Evolutionary conservation across 176 grass and related monocot species (phyloP).

Genomic region (Tuctoria greenei): DNA sequence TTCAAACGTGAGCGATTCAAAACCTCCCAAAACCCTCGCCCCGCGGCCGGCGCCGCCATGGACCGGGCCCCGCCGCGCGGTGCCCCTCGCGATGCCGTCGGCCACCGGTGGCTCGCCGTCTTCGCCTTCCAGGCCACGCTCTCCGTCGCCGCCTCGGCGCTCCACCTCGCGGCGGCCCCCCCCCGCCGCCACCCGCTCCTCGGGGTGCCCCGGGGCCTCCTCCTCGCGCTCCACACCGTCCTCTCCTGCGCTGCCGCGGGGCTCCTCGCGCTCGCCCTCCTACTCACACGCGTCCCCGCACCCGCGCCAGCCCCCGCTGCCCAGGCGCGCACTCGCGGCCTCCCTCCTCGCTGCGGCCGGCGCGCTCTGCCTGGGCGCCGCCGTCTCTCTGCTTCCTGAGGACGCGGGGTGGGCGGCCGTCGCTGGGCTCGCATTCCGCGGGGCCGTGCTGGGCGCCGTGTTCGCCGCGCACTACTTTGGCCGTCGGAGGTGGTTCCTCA

Average conservation of each 20-base stretch:
- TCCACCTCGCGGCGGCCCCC: slow-evolving; percentile 42
- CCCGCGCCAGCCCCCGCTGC: slow-evolving; percentile 42
- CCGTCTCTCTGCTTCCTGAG: slow-evolving; percentile 30
- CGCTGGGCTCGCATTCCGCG: slow-evolving; percentile 43
- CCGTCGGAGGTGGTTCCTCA: slow-evolving; percentile 54
- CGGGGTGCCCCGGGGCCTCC: slow-evolving; percentile 33
- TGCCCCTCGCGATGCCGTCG: slow-evolving; percentile 48
- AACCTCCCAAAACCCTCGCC: slow-evolving; percentile 48
- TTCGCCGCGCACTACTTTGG: slow-evolving; percentile 47
- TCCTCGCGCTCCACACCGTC: slow-evolving; percentile 50
- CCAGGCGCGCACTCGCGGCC: slow-evolving; percentile 32
- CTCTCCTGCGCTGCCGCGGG: slow-evolving; percentile 48
- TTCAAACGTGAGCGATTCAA: slow-evolving; percentile 40
- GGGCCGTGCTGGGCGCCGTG: slow-evolving; percentile 44
- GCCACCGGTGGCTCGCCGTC: slow-evolving; percentile 55
- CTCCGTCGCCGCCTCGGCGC: slow-evolving; percentile 31
- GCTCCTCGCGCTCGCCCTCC: slow-evolving; percentile 63
- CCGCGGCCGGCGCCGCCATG: slow-evolving; percentile 28
- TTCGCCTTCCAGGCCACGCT: slow-evolving; percentile 41
- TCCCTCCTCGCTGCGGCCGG: slow-evolving; percentile 32
- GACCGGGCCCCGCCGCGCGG: slow-evolving; percentile 44
- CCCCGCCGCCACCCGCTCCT: slow-evolving; percentile 33
- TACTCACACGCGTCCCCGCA: slow-evolving; percentile 47
- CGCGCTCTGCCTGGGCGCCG: slow-evolving; percentile 39
- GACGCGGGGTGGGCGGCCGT: slow-evolving; percentile 41